Evolutionary conservation across 2,329 filamentous ascomycete genomes (phyloP).

Genomic region (Alternaria postmessia): DNA sequence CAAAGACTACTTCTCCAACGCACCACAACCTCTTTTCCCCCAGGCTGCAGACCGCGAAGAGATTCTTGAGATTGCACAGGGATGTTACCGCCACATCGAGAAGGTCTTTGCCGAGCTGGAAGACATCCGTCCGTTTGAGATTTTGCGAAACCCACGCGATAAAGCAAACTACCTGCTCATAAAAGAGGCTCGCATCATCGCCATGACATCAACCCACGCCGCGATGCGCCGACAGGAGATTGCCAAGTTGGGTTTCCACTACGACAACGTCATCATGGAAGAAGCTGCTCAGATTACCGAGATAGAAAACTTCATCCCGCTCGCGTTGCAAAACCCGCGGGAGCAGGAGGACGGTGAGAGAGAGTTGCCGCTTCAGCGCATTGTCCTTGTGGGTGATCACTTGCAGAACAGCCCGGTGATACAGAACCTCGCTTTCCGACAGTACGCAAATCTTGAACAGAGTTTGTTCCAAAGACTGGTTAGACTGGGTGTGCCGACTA

Average conservation of each 20-base stretch:
- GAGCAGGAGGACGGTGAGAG: conserved; percentile 62
- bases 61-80: conserved; percentile 78
- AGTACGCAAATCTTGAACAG: conserved; percentile 96
- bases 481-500: conserved; percentile 88
- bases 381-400: conserved; percentile 94
- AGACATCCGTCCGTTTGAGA: conserved; percentile 94
- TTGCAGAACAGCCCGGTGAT: conserved; percentile 96
- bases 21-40: conserved; percentile 85
- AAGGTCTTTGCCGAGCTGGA: conserved; percentile 92
- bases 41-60: conserved; percentile 69
- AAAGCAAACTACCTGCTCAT: conserved; percentile 95
- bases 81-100: conserved; percentile 87
- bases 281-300: conserved; percentile 98
- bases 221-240: conserved; percentile 94
- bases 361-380: conserved; percentile 79
- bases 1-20: conserved; percentile 83
- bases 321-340: conserved; percentile 84
- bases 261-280: conserved; percentile 98
- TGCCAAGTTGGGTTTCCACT: conserved; percentile 89
- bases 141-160: conserved; percentile 85
- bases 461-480: conserved; percentile 92
- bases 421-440: conserved; percentile 90
- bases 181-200: conserved; percentile 95
- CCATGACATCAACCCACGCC: conserved; percentile 98
- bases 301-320: conserved; percentile 93